These are phyloP conservation scores for Colletotrichum tabaci DNA, from an alignment of 2,329 filamentous ascomycete genomes.

Conservation along the genomic window DNA sequence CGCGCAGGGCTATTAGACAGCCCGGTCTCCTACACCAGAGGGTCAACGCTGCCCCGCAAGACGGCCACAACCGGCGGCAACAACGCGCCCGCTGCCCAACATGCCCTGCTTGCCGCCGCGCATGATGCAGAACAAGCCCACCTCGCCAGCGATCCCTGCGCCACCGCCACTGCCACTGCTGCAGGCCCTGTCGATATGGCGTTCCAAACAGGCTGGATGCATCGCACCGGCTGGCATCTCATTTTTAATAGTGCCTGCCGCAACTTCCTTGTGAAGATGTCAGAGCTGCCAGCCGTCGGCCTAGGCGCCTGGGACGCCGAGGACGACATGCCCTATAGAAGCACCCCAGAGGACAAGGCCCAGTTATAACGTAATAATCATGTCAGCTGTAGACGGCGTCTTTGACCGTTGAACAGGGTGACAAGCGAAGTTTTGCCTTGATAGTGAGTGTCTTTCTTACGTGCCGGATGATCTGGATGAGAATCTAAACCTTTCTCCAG, in stretches of 20 bases:
- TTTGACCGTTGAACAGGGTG: neutral
- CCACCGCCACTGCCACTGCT: neutral
- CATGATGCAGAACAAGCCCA: constrained; percentile 6
- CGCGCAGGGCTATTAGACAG: neutral
- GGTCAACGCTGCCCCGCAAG: neutral
- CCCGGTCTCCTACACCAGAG: neutral
- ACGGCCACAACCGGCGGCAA: neutral
- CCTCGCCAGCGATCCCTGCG: neutral
- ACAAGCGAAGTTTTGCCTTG: too few species aligned
- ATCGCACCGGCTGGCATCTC: constrained; percentile 9
- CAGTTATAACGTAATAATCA: neutral
- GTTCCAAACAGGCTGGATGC: constrained; percentile 12
- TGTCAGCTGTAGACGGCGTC: neutral
- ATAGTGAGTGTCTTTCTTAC: too few species aligned
- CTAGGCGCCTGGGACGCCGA: neutral
- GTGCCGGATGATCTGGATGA: too few species aligned
- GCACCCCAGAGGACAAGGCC: constrained; percentile 2
- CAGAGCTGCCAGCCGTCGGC: neutral
- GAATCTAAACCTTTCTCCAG: too few species aligned
- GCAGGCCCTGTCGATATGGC: neutral
- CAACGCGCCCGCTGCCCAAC: neutral
- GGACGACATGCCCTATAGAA: constrained; percentile 7
- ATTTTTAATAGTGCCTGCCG: constrained; percentile 9
- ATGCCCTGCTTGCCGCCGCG: constrained; percentile 12
- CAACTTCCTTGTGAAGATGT: constrained; percentile 1